A percentile compares a stretch with the other conserved stretches of the same genome.
Conservation (phyloP, 306 rosid species). For the Lithocarpus polystachyus region DNA sequence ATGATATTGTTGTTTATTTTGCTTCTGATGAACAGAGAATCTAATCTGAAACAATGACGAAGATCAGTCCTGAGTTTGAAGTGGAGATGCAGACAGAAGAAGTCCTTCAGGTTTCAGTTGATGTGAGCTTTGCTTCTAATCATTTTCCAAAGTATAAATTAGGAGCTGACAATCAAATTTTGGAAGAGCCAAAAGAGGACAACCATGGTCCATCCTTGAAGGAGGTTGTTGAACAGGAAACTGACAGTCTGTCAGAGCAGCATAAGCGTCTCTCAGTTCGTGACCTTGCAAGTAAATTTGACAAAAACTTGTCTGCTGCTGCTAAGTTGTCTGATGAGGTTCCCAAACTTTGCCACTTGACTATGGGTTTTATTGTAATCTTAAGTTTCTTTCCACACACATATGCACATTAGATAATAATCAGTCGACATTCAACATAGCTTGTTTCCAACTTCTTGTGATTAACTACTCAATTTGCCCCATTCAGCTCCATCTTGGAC, state of each 20-base stretch:
- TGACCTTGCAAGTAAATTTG: constrained; percentile 94
- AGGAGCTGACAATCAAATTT: constrained; percentile 72
- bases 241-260: constrained; percentile 71
- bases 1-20: constrained; percentile 6
- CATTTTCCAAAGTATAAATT: constrained; percentile 82
- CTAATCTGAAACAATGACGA: constrained; percentile 60
- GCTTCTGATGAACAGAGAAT: constrained; percentile 30
- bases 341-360: constrained; percentile 18
- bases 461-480: neutral
- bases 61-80: constrained; percentile 79
- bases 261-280: constrained; percentile 97
- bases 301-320: constrained; percentile 89
- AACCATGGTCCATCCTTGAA: constrained; percentile 66
- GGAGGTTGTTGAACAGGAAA: constrained; percentile 77
- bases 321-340: constrained; percentile 94
- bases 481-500: neutral
- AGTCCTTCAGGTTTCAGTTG: constrained; percentile 72
- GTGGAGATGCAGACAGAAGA: constrained; percentile 53
- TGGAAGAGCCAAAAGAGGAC: constrained; percentile 71
- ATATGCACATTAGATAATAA: neutral
- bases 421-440: neutral
- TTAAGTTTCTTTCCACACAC: constrained; percentile 8
- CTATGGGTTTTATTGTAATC: neutral
- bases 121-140: constrained; percentile 75
- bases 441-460: neutral